These are phyloP conservation scores for Aspergillus melleus DNA, from an alignment of 2,329 filamentous ascomycete species.

Conservation along the genomic window DNA sequence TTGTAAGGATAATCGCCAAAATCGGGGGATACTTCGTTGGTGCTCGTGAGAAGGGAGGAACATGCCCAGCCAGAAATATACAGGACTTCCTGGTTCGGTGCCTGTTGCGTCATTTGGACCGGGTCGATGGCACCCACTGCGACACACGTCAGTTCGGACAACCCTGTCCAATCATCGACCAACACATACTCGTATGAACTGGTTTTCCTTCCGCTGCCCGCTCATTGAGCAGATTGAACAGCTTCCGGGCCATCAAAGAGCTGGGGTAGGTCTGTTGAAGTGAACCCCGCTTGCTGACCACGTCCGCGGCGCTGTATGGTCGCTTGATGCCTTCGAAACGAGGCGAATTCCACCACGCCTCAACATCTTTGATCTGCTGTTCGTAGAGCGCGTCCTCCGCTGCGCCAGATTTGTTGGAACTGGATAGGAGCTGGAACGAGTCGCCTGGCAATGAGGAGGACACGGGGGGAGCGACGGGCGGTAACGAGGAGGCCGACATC, in stretches of 20 bases:
- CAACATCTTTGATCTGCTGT: constrained; percentile 78
- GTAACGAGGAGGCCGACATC: constrained; percentile 55
- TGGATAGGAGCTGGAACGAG: constrained; percentile 81
- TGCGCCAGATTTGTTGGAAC: constrained; percentile 71
- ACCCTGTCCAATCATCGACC: not conserved
- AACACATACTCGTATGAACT: constrained; percentile 76
- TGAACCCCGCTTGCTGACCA: constrained; percentile 89
- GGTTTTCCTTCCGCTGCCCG: constrained; percentile 76
- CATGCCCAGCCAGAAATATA: constrained; percentile 98
- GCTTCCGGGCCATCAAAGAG: constrained; percentile 90
- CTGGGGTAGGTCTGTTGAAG: constrained; percentile 86
- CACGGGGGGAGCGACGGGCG: constrained; percentile 61
- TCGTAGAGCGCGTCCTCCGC: constrained; percentile 85
- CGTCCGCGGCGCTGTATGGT: constrained; percentile 85
- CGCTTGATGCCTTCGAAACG: constrained; percentile 87
- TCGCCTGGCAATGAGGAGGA: constrained; percentile 66
- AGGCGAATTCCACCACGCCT: constrained; percentile 85
- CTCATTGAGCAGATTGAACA: constrained; percentile 85
- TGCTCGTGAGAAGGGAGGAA: constrained; percentile 86
- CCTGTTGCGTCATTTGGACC: constrained; percentile 99
- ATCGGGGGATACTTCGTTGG: constrained; percentile 96
- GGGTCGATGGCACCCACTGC: constrained; percentile 95
- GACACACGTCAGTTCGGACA: constrained; percentile 6
- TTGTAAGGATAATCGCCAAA: constrained; percentile 99
- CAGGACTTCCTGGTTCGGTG: constrained; percentile 89